phyloP scores from a whole-genome alignment of 176 grass and related monocot genomes.

The Tuctoria greenei region DNA sequence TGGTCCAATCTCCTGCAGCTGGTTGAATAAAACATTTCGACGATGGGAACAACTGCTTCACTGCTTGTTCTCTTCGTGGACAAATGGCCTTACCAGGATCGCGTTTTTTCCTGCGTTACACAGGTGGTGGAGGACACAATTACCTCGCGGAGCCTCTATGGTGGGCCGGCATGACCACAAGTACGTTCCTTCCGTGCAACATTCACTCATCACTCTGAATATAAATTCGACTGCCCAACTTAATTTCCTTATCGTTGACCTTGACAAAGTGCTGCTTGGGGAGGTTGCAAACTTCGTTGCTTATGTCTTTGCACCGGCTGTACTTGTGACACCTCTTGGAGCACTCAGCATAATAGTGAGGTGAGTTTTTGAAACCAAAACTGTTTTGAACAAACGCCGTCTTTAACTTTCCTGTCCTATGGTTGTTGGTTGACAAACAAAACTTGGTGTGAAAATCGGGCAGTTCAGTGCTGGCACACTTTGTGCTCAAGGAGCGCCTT shows the following conservation, averaged over 20 bases:
- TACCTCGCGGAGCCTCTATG: conserved; percentile 83
- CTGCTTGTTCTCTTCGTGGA: not conserved
- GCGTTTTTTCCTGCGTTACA: conserved; percentile 20
- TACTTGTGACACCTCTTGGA: conserved; percentile 92
- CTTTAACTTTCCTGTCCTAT: not conserved
- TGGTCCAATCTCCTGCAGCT: not conserved
- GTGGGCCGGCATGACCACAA: conserved; percentile 96
- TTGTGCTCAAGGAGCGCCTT: conserved; percentile 80
- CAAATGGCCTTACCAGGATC: conserved; percentile 15
- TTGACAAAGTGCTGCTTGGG: conserved; percentile 82
- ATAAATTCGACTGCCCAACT: not conserved
- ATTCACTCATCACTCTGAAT: not conserved
- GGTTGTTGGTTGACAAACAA: not conserved
- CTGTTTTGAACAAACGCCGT: not conserved
- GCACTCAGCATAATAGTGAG: conserved; percentile 93
- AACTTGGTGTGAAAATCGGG: not conserved
- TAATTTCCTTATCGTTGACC: conserved; percentile 30
- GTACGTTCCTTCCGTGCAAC: conserved; percentile 41
- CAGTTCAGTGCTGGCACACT: conserved; percentile 80
- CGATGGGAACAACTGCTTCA: not conserved
- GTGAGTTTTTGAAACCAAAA: conserved; percentile 33
- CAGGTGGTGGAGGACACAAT: conserved; percentile 82
- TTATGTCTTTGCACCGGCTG: conserved; percentile 83
- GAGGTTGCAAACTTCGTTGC: conserved; percentile 90
- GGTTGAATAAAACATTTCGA: not conserved